Base-by-base conservation (phyloP, 106 monocot genomes). In the Acorus gramineus region DNA sequence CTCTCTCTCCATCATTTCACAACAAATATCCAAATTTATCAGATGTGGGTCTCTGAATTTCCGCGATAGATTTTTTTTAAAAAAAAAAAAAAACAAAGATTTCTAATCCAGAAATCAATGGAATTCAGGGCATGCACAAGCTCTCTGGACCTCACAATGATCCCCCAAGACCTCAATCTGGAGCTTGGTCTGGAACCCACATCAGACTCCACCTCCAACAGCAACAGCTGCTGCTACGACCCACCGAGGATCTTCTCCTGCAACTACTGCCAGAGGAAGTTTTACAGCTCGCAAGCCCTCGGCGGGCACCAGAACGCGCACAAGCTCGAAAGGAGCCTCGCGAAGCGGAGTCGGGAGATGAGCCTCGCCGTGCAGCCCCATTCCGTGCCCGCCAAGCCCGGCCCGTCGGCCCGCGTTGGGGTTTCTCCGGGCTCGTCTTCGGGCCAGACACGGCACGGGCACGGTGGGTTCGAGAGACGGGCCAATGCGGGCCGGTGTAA, bases 261-360 rank as follows among this genome's bases (percentile, higher is more conserved):
- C 82, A 74, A 71, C 58, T 83, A 83, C 78, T 83, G 82, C 71
- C 57, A 72, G 50, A 67, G 79, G 55, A 83, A 75, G 68, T 83
- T 83, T 59, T 49, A 67, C 71, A 79, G 74, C 59, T 79, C 82
- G 4, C 82, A 83, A 46, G 82, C 82, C 11, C 67, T 83, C 0
- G 82, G 82, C 3, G 82, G 82, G 2, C 82, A 83, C 70, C 82
- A 82, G 75, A 82, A 82, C 68, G 82, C 82, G 4, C 82, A 82
- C 71, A 82, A 82, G 74, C 70, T 82, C 11, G 82, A 82, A 68
- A 60, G 83, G 45, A 79, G 72, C 65, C 78, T 83, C 4, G 76
- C 72, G 8, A 83, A 83, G 75, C 51, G 83, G 67, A 73, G 69
- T 50, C 61, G 71, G 6, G 82, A 75, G 57, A 53, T 75, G 4